Evolutionary conservation across 2,329 filamentous ascomycete genomes (phyloP), one percentile per base, ranked within the genome.

Genomic region (Lasiodiplodia sp.): DNA sequence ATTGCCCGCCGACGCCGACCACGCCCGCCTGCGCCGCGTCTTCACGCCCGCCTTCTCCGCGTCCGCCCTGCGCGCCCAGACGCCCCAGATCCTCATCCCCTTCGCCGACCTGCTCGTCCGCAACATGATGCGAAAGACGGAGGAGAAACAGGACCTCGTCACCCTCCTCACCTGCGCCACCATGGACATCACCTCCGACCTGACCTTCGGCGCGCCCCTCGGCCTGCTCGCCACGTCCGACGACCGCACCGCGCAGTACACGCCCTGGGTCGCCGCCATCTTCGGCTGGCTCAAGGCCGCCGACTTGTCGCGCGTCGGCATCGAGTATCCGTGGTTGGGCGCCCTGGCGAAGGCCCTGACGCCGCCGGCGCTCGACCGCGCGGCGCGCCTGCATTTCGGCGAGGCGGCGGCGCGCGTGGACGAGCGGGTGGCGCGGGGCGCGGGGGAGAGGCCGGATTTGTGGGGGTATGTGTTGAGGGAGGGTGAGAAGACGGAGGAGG

Each of bases 21-120:
- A 84, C 71, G 75, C 77, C 10, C 75, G 81, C 31, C 76, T 77
- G 65, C 73, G 82, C 40, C 75, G 80, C 31, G 73, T 79, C 11
- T 74, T 82, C 2, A 75, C 79, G 3, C 78, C 82, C 70, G 78
- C 79, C 8, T 83, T 83, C 70, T 77, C 74, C 4, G 77, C 80
- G 44, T 75, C 78, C 2, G 64, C 64, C 1, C 63, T 83, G 28
- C 70, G 77, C 2, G 53, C 57, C 2, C 64, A 56, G 18, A 38
- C 47, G 38, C 31, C n/a, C 16, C 57, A 34, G 40, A 23, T 67
- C 37, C 23, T 49, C 25, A 10, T 7, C 16, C 31, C 31, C 1
- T 47, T 51, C 18, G 73, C 78, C 16, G 74, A 77, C 38, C 65
- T 72, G 55, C 72, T 80, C 37, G 51, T 80, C 6, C 44, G 70